These are phyloP conservation scores for Mycena rebaudengoi DNA, from an alignment of 768 basidiomycete genomes.

Conservation along the genomic window DNA sequence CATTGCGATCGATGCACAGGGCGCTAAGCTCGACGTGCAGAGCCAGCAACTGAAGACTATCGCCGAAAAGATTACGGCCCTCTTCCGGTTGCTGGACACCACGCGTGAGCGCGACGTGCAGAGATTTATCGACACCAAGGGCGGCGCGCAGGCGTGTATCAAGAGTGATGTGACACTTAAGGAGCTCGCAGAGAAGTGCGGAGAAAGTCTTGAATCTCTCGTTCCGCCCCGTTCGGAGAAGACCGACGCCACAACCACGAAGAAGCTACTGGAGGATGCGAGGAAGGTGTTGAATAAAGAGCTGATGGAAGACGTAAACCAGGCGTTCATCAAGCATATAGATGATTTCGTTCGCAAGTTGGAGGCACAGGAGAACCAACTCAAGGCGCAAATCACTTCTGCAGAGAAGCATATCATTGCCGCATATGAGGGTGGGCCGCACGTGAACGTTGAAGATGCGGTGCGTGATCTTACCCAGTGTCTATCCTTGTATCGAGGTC, in stretches of 20 bases:
- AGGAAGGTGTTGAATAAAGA: constrained; percentile 30
- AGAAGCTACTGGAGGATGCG: too few species aligned
- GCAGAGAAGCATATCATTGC: constrained; percentile 40
- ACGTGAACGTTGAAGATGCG: constrained; percentile 41
- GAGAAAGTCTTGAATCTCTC: constrained; percentile 17
- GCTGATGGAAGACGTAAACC: constrained; percentile 28
- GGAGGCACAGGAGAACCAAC: constrained; percentile 38
- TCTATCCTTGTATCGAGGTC: rapidly evolving
- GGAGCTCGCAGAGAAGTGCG: constrained; percentile 32
- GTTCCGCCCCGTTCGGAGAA: constrained; percentile 3
- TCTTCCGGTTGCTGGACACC: constrained; percentile 44
- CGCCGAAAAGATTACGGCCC: constrained; percentile 34
- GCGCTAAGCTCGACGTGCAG: constrained; percentile 34
- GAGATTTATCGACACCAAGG: constrained; percentile 42
- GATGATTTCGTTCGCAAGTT: constrained; percentile 46
- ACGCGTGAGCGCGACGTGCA: constrained; percentile 42
- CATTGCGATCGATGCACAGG: constrained; percentile 36
- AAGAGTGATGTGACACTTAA: constrained; percentile 39
- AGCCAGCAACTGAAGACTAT: constrained; percentile 28
- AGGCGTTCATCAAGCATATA: constrained; percentile 39
- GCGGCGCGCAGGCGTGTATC: constrained; percentile 41
- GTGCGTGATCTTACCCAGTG: constrained; percentile 23
- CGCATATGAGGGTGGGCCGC: constrained; percentile 40
- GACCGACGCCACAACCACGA: constrained; percentile 28
- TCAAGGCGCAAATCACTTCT: constrained; percentile 13